Evolutionary conservation across 768 basidiomycete species (phyloP), one percentile per base, ranked within the genome.

Genomic region (Tricholoma flavovirens): DNA sequence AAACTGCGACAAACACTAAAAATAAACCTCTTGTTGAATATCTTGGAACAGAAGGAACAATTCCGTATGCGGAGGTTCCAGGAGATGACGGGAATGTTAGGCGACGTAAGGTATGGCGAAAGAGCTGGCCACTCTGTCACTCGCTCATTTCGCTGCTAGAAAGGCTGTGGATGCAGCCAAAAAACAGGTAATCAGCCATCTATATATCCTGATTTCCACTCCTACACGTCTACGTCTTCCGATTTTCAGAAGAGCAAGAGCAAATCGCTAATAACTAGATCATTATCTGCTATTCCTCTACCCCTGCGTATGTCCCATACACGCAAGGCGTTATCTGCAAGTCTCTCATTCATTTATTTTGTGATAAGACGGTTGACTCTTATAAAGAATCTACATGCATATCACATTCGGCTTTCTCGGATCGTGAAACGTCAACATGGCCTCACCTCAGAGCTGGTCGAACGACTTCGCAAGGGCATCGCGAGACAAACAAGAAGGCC

Each of bases 1-100:
- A 30, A 50, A 5, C 17, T 66, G 24, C 38, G 53, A 32, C 33
- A 49, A 24, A 59, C 60, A 56, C 59, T 64, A 21, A 61, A 59
- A 22, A 35, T 60, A n/a, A 51, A 51, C 17, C 30, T 70, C 22
- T 55, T 71, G 22, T 38, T 71, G 43, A 50, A 53, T 12, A 59
- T 63, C 3, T 50, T 72, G 51, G 65, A 68, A 54, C 60, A 59
- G 53, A 62, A 62, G 29, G 69, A 71, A 54, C 36, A n/a, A 0
- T 50, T 64, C 21, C 64, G 70, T 53, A 46, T 70, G 54, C 54
- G 56, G 57, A 61, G 68, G 60, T 62, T 66, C 42, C 64, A 60
- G 49, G 62, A 60, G 35, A 56, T 66, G 17, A 58, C 48, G 4
- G 51, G 10, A 54, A 50, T 66, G 58, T 22, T 68, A 19, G 45